Conservation (phyloP, 495 filamentous ascomycete species). For the Neurospora sp. region DNA sequence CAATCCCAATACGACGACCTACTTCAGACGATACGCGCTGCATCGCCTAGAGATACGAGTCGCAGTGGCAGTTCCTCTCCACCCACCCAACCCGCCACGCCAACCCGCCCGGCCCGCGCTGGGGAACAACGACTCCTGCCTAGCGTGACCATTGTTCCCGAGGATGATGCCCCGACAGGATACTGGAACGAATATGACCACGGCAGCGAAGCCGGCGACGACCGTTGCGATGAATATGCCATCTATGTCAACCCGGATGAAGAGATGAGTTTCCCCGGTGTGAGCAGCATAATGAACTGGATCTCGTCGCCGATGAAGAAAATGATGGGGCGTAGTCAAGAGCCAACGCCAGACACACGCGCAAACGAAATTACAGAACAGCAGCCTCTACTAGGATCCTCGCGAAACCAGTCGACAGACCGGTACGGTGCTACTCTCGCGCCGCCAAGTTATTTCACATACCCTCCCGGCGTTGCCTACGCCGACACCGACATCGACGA, state of each 20-base stretch:
- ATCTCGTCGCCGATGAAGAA: conserved; percentile 36
- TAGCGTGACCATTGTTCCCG: conserved; percentile 11
- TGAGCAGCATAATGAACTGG: conserved; percentile 30
- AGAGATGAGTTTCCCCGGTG: conserved; percentile 36
- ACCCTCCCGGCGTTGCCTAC: conserved; percentile 2
- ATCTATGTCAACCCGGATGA: conserved; percentile 48
- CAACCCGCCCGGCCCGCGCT: conserved; percentile 9
- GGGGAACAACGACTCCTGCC: conserved; percentile 6
- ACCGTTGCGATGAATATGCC: conserved; percentile 34
- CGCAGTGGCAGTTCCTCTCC: conserved; percentile 7
- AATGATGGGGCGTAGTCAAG: conserved; percentile 17
- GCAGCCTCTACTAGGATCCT: conserved; percentile 25
- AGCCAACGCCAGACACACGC: background rate
- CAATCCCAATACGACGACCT: conserved; percentile 47
- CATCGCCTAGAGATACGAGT: conserved; percentile 14
- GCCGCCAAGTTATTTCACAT: conserved; percentile 13
- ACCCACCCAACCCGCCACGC: conserved; percentile 7
- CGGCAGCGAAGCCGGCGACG: conserved; percentile 44
- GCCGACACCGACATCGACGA: conserved; percentile 21
- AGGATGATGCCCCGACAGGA: conserved; percentile 7
- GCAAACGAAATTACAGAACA: conserved; percentile 12
- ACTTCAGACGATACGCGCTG: conserved; percentile 39
- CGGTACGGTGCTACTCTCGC: background rate
- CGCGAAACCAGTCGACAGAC: background rate
- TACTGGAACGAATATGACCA: conserved; percentile 64